phyloP scores from a whole-genome alignment of 2,329 filamentous ascomycete genomes.

The Hypoxylon sp. region DNA sequence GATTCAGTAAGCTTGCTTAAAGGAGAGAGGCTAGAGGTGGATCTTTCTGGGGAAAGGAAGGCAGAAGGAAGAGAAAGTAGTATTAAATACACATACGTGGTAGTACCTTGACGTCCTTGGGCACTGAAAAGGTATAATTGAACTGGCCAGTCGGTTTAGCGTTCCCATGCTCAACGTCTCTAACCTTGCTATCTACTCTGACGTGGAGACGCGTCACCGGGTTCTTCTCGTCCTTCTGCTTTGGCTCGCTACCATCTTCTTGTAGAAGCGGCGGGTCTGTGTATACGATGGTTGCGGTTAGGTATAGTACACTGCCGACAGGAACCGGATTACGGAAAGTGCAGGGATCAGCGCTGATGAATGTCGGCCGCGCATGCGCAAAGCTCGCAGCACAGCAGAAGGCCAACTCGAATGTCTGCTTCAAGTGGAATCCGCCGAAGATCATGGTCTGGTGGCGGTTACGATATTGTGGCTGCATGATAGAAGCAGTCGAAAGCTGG shows the following conservation, averaged over 20 bases:
- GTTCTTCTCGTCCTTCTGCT: slow-evolving; percentile 46
- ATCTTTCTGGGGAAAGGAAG: background rate
- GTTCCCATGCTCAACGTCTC: slow-evolving; percentile 74
- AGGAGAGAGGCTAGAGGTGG: background rate
- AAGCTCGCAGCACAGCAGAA: slow-evolving; percentile 82
- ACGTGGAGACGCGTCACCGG: slow-evolving; percentile 72
- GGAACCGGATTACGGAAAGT: slow-evolving; percentile 83
- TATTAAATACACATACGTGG: slow-evolving; percentile 49
- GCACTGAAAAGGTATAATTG: slow-evolving; percentile 73
- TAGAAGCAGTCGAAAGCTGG: slow-evolving; percentile 72
- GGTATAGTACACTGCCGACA: slow-evolving; percentile 80
- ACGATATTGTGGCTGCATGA: slow-evolving; percentile 77
- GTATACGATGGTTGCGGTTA: slow-evolving; percentile 80
- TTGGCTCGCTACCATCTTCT: slow-evolving; percentile 64
- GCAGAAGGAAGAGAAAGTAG: background rate
- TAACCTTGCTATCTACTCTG: slow-evolving; percentile 78
- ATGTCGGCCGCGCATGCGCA: slow-evolving; percentile 77
- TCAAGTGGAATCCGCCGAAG: slow-evolving; percentile 81
- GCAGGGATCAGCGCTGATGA: slow-evolving; percentile 79
- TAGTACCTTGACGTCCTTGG: slow-evolving; percentile 57
- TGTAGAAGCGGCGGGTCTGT: slow-evolving; percentile 71
- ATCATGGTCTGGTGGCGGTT: slow-evolving; percentile 80
- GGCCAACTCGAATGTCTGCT: slow-evolving; percentile 81
- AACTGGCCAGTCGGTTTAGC: slow-evolving; percentile 80
- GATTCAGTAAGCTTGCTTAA: background rate